Conservation (phyloP, 805 yeast genomes). For the Brettanomyces sp. region DNA sequence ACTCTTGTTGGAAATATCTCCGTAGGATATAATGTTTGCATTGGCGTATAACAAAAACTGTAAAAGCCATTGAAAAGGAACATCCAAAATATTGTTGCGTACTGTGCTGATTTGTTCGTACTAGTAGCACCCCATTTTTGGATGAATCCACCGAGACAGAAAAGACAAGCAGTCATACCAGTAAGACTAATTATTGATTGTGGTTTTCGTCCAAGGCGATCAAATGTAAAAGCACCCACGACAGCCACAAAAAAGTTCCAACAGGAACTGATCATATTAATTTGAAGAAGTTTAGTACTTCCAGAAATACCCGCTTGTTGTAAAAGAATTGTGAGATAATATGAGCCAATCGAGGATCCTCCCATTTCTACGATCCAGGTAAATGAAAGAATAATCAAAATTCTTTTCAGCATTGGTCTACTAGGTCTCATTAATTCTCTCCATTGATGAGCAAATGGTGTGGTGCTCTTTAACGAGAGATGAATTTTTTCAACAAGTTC, state of each 20-base stretch:
- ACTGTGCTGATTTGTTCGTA: constrained; percentile 18
- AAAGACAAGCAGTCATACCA: constrained; percentile 13
- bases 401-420: constrained; percentile 28
- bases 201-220: constrained; percentile 11
- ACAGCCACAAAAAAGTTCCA: constrained; percentile 13
- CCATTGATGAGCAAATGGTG: constrained; percentile 1
- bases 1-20: constrained; percentile 27
- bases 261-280: constrained; percentile 15
- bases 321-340: constrained; percentile 30
- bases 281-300: constrained; percentile 9
- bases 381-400: constrained; percentile 19
- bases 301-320: constrained; percentile 12
- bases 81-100: constrained; percentile 32
- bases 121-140: constrained; percentile 5
- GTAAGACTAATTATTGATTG: constrained; percentile 8
- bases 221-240: constrained; percentile 11
- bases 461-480: constrained; percentile 6
- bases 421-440: constrained; percentile 22
- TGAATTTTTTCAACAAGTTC: constrained; percentile 22
- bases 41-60: constrained; percentile 35
- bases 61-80: constrained; percentile 36
- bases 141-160: constrained; percentile 15
- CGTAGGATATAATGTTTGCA: constrained; percentile 37
- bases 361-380: constrained; percentile 30
- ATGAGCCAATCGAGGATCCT: constrained; percentile 37